These are phyloP conservation scores for Canavalia ensiformis DNA, from an alignment of 306 rosid species.

Conservation along the genomic window DNA sequence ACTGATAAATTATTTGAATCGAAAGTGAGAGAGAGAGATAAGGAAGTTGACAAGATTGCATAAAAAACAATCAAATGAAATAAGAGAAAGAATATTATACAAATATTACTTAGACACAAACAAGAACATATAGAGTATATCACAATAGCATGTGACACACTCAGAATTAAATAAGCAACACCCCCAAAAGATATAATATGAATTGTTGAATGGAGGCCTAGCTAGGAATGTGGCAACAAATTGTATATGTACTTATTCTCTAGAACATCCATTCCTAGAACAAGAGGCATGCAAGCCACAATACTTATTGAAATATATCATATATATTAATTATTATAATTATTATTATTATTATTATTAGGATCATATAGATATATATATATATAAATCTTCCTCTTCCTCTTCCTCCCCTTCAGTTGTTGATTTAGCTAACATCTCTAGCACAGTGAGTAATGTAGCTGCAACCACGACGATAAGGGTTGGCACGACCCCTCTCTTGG, in stretches of 20 bases:
- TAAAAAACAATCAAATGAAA: neutral
- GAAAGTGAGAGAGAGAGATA: too few species aligned
- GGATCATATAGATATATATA: neutral
- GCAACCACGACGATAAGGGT: constrained; percentile 67
- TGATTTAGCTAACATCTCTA: constrained; percentile 32
- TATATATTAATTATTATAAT: too few species aligned
- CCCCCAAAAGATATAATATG: neutral
- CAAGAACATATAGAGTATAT: neutral
- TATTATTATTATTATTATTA: too few species aligned
- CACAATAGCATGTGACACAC: neutral
- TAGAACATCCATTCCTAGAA: constrained; percentile 3
- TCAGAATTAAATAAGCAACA: neutral
- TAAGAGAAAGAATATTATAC: neutral
- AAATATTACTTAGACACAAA: neutral
- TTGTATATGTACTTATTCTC: neutral
- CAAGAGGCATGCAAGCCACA: neutral
- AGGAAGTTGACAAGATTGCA: too few species aligned
- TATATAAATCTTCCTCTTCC: neutral
- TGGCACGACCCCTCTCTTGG: constrained; percentile 39
- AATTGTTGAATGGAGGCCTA: neutral
- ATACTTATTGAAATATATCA: neutral
- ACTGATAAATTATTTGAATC: neutral
- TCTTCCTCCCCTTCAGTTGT: neutral
- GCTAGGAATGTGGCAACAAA: neutral
- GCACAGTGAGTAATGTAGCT: constrained; percentile 56